A percentile compares a stretch with the other conserved stretches of the same genome.
phyloP scores from a whole-genome alignment of 1,284 basidiomycete species.

The Retiboletus flavoniger region DNA sequence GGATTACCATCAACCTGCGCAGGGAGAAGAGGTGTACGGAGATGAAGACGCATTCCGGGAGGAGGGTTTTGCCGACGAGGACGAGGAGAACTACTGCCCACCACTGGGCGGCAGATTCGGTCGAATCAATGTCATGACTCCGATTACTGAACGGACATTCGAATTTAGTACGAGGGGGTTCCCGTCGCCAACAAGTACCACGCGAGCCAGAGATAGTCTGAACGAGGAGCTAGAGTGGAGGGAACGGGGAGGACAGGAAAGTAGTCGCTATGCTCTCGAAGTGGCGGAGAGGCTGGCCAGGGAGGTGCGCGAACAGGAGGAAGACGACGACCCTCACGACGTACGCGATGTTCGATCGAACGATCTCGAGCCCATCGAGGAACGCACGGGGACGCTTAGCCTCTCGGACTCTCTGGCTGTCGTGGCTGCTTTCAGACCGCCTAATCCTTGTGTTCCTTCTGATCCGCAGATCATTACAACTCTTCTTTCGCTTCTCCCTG shows the following conservation, averaged over 20 bases:
- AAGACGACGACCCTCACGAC: constrained; percentile 19
- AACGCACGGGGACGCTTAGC: constrained; percentile 60
- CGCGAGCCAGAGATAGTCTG: constrained; percentile 24
- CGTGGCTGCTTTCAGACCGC: constrained; percentile 62
- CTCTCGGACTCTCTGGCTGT: constrained; percentile 62
- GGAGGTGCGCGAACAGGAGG: constrained; percentile 44
- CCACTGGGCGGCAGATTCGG: constrained; percentile 75
- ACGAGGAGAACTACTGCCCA: constrained; percentile 36
- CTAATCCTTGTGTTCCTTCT: constrained; percentile 90
- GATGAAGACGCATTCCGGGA: constrained; percentile 28
- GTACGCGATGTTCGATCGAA: constrained; percentile 31
- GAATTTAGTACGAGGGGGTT: constrained; percentile 69
- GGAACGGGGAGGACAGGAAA: constrained; percentile 27
- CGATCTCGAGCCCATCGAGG: constrained; percentile 40
- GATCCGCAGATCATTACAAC: constrained; percentile 65
- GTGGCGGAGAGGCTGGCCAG: constrained; percentile 55
- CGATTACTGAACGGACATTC: constrained; percentile 89
- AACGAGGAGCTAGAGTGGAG: constrained; percentile 23
- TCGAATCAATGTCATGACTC: constrained; percentile 86
- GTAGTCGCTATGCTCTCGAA: constrained; percentile 49
- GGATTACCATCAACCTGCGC: constrained; percentile 28
- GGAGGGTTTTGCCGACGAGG: constrained; percentile 31
- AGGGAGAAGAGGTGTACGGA: constrained; percentile 20
- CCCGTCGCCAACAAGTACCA: constrained; percentile 32
- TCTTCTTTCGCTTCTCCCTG: constrained; percentile 67